phyloP scores from a whole-genome alignment of 208 protist species.

The Leishmania braziliensis region DNA sequence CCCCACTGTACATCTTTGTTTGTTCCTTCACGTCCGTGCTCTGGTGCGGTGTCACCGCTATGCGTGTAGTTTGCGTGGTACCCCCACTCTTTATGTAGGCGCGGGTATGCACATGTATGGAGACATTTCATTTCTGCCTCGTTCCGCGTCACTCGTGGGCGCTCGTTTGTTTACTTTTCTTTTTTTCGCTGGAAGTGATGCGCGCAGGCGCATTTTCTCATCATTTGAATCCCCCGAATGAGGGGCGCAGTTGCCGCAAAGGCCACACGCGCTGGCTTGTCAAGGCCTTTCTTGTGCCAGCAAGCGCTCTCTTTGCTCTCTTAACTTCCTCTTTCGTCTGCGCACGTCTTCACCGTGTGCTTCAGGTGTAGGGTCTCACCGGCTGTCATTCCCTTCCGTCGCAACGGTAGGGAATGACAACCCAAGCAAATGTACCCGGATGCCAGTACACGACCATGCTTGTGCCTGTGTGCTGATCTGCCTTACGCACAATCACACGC shows the following conservation, averaged over 20 bases:
- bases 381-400: too few species aligned
- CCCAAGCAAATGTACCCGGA: too few species aligned
- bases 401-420: too few species aligned
- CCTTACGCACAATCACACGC: neutral
- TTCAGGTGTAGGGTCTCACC: too few species aligned
- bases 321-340: conserved; percentile 14
- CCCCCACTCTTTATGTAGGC: neutral
- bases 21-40: neutral
- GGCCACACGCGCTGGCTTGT: neutral
- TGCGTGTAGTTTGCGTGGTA: neutral
- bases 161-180: neutral
- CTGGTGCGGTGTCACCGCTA: neutral
- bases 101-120: neutral
- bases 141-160: neutral
- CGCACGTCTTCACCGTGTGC: too few species aligned
- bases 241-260: neutral
- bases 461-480: neutral
- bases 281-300: neutral
- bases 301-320: conserved; percentile 10
- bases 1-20: neutral
- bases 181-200: neutral
- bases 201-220: neutral
- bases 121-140: neutral
- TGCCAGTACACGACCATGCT: neutral
- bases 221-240: neutral